Conservation (phyloP, 2,329 filamentous ascomycete species). For the Neofusicoccum kwambonambiense region DNA sequence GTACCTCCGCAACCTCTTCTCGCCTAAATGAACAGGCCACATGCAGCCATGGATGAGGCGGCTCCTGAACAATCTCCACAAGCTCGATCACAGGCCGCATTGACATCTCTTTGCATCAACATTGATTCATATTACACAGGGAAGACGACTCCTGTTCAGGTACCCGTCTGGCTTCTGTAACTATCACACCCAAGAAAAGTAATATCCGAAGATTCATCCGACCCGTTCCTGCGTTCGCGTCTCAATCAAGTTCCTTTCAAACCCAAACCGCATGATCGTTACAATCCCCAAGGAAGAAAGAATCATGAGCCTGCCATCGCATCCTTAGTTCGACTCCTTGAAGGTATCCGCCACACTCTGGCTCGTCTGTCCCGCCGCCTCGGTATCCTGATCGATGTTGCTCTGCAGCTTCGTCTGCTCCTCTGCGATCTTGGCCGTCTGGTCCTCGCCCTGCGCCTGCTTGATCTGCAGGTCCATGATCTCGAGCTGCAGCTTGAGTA, state of each 20-base stretch:
- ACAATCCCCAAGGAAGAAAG: not conserved
- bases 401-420: constrained; percentile 55
- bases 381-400: constrained; percentile 52
- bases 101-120: not conserved
- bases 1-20: not conserved
- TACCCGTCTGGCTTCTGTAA: not conserved
- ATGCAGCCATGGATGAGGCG: no score
- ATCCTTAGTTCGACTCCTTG: not conserved
- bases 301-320: not conserved
- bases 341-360: constrained; percentile 19
- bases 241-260: no score
- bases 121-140: not conserved
- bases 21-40: no score
- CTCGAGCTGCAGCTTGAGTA: constrained; percentile 57
- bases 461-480: constrained; percentile 53
- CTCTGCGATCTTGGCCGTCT: constrained; percentile 44
- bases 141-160: not conserved
- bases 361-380: constrained; percentile 48
- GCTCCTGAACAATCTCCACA: no score
- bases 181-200: not conserved
- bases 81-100: no score
- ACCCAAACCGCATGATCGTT: no score
- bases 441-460: constrained; percentile 52
- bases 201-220: no score
- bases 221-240: no score